These are phyloP conservation scores for Apophysomyces trapeziformis DNA, from an alignment of 371 early-diverging fungal genomes.

Conservation along the genomic window DNA sequence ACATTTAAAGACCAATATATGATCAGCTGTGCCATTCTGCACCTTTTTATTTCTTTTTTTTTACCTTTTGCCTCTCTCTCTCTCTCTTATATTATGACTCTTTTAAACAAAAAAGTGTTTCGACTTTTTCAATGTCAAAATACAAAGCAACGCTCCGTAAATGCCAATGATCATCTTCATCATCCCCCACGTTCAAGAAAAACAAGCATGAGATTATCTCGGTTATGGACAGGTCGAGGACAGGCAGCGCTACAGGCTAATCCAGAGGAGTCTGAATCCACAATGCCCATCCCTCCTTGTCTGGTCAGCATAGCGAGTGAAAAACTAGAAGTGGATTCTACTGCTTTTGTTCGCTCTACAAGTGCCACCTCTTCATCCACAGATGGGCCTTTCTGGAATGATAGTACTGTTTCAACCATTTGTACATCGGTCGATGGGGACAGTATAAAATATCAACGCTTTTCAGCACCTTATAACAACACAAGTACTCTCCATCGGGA, in stretches of 20 bases:
- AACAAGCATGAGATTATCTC: not conserved
- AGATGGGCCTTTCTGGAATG: not conserved
- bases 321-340: not conserved
- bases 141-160: not conserved
- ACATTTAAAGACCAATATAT: constrained; percentile 1
- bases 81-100: not conserved
- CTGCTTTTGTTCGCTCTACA: not conserved
- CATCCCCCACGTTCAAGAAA: not conserved
- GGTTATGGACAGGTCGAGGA: not conserved
- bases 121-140: not conserved
- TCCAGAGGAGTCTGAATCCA: not conserved
- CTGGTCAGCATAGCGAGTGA: not conserved
- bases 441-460: not conserved
- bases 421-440: constrained; percentile 3
- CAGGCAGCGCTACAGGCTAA: not conserved
- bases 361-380: constrained; percentile 5
- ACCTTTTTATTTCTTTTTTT: not conserved
- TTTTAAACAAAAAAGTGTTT: constrained; percentile 4
- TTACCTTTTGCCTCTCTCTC: not conserved
- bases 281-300: not conserved
- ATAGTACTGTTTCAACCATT: not conserved
- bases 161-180: not conserved
- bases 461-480: not conserved
- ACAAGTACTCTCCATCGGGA: not conserved
- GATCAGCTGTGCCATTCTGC: not conserved